These are phyloP conservation scores for Heterococcus sp. DNA, from an alignment of 108 stramenopile genomes.

Conservation along the genomic window DNA sequence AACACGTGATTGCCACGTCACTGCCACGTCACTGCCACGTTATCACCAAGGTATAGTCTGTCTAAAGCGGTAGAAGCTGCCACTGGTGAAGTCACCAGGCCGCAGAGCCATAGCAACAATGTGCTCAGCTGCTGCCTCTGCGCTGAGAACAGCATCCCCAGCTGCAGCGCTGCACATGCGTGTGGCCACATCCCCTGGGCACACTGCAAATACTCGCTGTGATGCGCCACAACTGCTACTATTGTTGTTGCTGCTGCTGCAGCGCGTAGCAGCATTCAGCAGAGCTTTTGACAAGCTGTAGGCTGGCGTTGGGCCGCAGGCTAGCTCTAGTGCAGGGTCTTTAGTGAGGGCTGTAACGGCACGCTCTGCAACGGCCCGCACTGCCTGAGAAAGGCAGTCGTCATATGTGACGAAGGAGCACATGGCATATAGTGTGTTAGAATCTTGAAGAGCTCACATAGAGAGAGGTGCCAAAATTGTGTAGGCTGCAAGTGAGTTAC, in stretches of 20 bases:
- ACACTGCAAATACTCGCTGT: not conserved
- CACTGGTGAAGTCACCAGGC: not conserved
- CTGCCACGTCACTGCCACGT: too few relatives aligned
- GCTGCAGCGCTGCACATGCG: not conserved
- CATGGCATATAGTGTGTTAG: too few relatives aligned
- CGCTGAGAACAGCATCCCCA: not conserved
- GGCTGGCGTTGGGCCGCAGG: not conserved
- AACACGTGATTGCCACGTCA: too few relatives aligned
- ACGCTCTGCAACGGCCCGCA: not conserved
- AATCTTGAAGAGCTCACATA: too few relatives aligned
- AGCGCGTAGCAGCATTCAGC: not conserved
- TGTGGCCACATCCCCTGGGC: not conserved
- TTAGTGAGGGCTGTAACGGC: not conserved
- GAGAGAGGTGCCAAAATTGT: too few relatives aligned
- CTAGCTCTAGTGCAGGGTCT: not conserved
- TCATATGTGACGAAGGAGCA: too few relatives aligned
- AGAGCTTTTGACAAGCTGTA: not conserved
- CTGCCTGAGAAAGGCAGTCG: not conserved
- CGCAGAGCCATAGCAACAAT: not conserved
- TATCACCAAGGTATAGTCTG: not conserved
- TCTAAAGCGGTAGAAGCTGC: not conserved
- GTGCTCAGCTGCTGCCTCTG: not conserved
- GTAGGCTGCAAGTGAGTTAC: too few relatives aligned
- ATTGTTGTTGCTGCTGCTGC: not conserved
- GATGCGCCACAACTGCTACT: not conserved